A percentile compares a stretch with the other conserved stretches of the same genome.
Conservation (phyloP, 2,329 filamentous ascomycete species). For the Fusarium camptoceras region DNA sequence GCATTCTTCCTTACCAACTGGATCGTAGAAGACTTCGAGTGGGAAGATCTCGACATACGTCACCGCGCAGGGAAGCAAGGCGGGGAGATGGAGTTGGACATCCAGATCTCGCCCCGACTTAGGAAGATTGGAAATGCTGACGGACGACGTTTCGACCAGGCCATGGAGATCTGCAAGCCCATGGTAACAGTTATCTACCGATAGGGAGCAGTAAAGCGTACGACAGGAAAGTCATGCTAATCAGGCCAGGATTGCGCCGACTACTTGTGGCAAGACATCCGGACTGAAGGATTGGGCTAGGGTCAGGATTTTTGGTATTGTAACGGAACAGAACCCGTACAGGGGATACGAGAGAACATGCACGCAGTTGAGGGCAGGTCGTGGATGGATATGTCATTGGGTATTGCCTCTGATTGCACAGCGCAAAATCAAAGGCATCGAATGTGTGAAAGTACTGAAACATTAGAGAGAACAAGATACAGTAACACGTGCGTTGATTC, state of each 20-base stretch:
- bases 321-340: not conserved
- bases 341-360: not conserved
- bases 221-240: not conserved
- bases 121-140: constrained; percentile 31
- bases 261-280: not conserved
- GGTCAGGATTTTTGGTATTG: not conserved
- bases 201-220: not conserved
- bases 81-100: not conserved
- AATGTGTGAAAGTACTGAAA: not conserved
- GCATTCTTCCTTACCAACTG: constrained; percentile 21
- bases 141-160: constrained; percentile 11
- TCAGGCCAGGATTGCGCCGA: not conserved
- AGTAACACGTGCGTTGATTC: not conserved
- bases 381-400: not conserved
- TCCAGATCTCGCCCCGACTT: constrained; percentile 28
- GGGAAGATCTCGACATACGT: constrained; percentile 3
- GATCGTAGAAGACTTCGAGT: not conserved
- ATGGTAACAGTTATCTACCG: constrained; percentile 2
- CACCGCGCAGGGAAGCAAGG: not conserved
- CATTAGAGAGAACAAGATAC: not conserved
- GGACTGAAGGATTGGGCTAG: not conserved
- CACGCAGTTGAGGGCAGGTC: not conserved
- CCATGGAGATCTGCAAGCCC: constrained; percentile 14
- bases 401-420: not conserved
- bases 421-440: not conserved